These are phyloP conservation scores for Aspergillus niger DNA, from an alignment of 2,329 filamentous ascomycete species.

Conservation along the genomic window DNA sequence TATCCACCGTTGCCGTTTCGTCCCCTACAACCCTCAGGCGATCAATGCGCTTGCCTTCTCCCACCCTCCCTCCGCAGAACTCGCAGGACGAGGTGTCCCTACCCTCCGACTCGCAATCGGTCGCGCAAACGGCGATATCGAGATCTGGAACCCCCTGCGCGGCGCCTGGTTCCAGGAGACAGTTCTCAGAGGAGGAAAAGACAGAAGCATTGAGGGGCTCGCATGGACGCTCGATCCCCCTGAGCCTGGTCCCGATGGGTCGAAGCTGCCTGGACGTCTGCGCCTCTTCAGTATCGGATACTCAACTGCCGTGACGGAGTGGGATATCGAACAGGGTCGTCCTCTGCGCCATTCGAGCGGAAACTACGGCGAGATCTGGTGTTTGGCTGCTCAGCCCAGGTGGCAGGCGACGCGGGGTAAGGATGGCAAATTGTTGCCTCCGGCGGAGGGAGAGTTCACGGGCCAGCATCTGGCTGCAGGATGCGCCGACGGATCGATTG, in stretches of 20 bases:
- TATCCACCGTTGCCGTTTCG: slow-evolving; percentile 94
- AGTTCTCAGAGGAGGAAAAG: slow-evolving; percentile 78
- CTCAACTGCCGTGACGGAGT: slow-evolving; percentile 89
- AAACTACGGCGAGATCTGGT: slow-evolving; percentile 97
- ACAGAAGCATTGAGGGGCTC: slow-evolving; percentile 84
- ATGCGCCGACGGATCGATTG: slow-evolving; percentile 87
- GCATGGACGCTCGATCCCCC: slow-evolving; percentile 88
- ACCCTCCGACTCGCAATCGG: slow-evolving; percentile 82
- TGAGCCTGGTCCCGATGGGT: slow-evolving; percentile 59
- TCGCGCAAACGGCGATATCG: slow-evolving; percentile 91
- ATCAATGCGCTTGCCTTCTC: slow-evolving; percentile 97
- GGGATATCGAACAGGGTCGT: slow-evolving; percentile 79
- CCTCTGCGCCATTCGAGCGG: slow-evolving; percentile 82
- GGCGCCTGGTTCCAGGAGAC: slow-evolving; percentile 89
- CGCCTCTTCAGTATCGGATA: slow-evolving; percentile 96
- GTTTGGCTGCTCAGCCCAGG: slow-evolving; percentile 81
- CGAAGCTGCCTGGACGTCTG: slow-evolving; percentile 67
- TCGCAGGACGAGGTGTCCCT: slow-evolving; percentile 52
- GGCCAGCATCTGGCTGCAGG: slow-evolving; percentile 76
- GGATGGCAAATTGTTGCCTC: slow-evolving; percentile 37
- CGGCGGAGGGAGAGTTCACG: slow-evolving; percentile 43
- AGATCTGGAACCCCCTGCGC: slow-evolving; percentile 90
- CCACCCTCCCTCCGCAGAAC: slow-evolving; percentile 60
- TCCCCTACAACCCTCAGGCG: slow-evolving; percentile 84
- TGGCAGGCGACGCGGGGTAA: slow-evolving; percentile 44